Conservation (phyloP, 768 basidiomycete species). For the Kondoa malvinella region DNA sequence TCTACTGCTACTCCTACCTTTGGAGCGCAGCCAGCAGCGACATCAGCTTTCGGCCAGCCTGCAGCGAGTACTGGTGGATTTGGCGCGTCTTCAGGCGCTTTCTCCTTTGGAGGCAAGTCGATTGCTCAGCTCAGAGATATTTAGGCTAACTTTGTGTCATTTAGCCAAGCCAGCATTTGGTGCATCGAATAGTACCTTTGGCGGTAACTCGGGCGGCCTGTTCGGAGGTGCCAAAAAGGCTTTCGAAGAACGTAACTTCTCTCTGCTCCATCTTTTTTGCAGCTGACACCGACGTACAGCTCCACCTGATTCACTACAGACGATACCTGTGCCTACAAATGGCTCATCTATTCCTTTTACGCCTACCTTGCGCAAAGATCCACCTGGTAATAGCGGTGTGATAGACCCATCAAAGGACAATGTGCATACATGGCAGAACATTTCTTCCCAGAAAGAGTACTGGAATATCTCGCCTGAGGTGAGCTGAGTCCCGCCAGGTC, state of each 20-base stretch:
- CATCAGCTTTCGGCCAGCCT: constrained; percentile 1
- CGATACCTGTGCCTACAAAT: background rate
- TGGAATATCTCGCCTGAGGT: constrained; percentile 4
- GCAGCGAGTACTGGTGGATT: background rate
- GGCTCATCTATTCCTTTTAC: background rate
- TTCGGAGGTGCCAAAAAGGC: background rate
- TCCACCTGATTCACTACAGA: background rate
- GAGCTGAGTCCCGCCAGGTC: background rate
- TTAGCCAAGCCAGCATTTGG: background rate
- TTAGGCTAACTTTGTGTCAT: background rate
- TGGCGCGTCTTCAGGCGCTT: background rate
- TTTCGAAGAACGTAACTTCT: background rate
- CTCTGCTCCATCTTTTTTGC: background rate
- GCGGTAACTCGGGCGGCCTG: background rate
- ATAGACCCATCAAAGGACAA: background rate
- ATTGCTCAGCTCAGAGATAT: background rate
- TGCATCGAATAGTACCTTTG: background rate
- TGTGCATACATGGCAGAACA: constrained; percentile 1
- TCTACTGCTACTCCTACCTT: constrained; percentile 1
- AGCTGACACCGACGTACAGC: background rate
- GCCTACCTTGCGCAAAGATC: background rate
- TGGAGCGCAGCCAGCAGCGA: background rate
- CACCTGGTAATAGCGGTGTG: background rate
- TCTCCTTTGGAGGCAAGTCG: background rate
- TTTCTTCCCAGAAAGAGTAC: constrained; percentile 5